Conservation (phyloP, 352 stramenopile genomes). For the Globisporangium mamillatum region DNA sequence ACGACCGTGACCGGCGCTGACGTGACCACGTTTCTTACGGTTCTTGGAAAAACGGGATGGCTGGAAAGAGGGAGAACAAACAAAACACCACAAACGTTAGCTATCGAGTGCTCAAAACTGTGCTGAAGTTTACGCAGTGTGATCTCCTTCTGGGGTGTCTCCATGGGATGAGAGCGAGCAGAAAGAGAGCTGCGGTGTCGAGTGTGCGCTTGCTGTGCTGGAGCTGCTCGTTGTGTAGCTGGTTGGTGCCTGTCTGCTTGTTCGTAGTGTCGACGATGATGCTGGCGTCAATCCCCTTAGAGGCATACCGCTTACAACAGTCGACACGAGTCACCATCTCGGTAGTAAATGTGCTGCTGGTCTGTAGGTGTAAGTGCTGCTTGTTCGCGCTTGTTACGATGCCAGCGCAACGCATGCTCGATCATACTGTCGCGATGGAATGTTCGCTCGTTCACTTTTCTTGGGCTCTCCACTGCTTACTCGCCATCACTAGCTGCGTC, state of each 20-base stretch:
- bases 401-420: background rate
- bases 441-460: background rate
- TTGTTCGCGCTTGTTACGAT: background rate
- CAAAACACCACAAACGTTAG: slow-evolving; percentile 6
- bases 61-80: slow-evolving; percentile 21
- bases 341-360: background rate
- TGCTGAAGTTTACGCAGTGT: background rate
- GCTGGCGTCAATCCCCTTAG: background rate
- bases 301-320: background rate
- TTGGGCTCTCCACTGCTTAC: background rate
- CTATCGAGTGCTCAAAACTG: background rate
- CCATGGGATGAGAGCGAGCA: background rate
- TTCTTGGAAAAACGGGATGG: slow-evolving; percentile 94
- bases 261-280: background rate
- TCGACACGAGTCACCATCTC: background rate
- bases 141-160: background rate
- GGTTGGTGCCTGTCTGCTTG: background rate
- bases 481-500: background rate
- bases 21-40: slow-evolving; percentile 99
- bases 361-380: background rate
- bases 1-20: slow-evolving; percentile 98
- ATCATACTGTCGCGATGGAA: background rate
- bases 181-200: background rate
- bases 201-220: too few species aligned
- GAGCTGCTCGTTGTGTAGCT: background rate